phyloP scores from a whole-genome alignment of 2,329 filamentous ascomycete species.

The Venturia pyrina region DNA sequence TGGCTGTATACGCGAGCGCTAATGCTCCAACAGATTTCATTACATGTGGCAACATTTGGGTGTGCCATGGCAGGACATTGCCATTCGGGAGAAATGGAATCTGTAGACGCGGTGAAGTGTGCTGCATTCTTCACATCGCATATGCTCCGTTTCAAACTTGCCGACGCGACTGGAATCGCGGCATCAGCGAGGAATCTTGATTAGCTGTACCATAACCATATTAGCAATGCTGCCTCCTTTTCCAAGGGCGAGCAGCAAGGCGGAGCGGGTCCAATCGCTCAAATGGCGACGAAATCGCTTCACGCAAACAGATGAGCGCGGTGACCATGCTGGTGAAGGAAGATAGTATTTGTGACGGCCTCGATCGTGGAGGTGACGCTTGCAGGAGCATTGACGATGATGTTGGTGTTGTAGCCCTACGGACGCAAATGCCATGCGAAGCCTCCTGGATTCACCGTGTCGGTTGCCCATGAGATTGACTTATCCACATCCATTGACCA shows the following conservation, averaged over 20 bases:
- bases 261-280: neutral
- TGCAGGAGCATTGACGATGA: neutral
- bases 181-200: neutral
- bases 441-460: neutral
- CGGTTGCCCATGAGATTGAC: neutral
- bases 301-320: neutral
- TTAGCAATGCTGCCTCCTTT: neutral
- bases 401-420: neutral
- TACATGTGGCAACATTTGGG: constrained; percentile 59
- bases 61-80: constrained; percentile 48
- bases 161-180: neutral
- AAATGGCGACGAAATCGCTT: neutral
- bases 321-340: neutral
- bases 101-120: constrained; percentile 4
- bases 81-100: constrained; percentile 24
- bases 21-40: constrained; percentile 42
- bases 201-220: neutral
- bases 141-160: neutral
- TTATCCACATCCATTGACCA: neutral
- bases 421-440: neutral
- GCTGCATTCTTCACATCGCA: neutral
- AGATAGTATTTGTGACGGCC: neutral
- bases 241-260: neutral
- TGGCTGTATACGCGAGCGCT: neutral
- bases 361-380: neutral